Base-by-base conservation (phyloP, 73 alveolate species). In the Paramecium primaurelia region DNA sequence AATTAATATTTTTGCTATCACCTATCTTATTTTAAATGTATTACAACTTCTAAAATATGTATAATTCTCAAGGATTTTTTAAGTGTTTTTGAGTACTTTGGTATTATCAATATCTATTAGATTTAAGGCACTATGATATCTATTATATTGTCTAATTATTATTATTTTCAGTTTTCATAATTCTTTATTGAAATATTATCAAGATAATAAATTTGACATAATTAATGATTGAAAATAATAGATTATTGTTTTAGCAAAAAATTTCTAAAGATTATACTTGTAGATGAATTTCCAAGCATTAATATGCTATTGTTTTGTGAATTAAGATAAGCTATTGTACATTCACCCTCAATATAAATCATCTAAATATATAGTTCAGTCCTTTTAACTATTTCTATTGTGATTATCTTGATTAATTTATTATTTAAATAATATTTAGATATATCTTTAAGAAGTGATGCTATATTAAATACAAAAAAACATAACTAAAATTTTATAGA, bases 1-100 rank as follows among this genome's bases (percentile, higher is more conserved):
- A 89, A 58, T 44, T 51, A 51, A 51, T 51, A 51, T 12, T 51
- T n/a, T 51, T 51, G 28, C 28, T 14, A 51, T 30, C 68, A 6
- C 95, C 96, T 9, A 95, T 95, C 59, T 89, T 95, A 18, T 92
- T 93, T 64, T 95, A 95, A 73, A 85, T 93, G 93, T 86, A 86
- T 6, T 28, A 4, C 4, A 14, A 1, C 73, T 97, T 30, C 6
- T 9, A 86, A 7, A 11, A 18, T 77, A 60, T 58, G 87, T 58
- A 98, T 97, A 32, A 95, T 92, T 91, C 95, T 95, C 93, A 96
- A 95, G 97, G 92, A 94, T 51, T 93, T 92, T 86, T 91, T 77
- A 38, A 90, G 45, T 59, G 95, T 96, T 91, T 96, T 92, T 58
- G 94, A 91, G 75, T 93, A 96, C 58, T 58, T 96, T 10, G 99